Base-by-base conservation (phyloP, 352 stramenopile species). In the Phytophthora sansomeana region DNA sequence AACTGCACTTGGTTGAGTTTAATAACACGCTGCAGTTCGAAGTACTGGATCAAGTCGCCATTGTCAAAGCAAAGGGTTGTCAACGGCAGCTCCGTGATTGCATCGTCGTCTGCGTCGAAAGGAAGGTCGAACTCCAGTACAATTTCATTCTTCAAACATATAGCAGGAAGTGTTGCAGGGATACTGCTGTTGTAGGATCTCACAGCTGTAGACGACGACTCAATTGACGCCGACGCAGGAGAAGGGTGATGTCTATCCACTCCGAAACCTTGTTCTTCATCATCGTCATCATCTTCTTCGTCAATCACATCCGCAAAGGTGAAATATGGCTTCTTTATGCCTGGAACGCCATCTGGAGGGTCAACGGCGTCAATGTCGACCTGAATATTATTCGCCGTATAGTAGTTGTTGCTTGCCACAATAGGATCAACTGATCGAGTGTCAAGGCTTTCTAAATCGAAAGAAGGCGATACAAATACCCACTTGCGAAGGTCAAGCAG, bases 401-500 rank as follows among this genome's bases (percentile, higher is more conserved):
- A 96, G 57, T 96, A 96, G 57, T 91, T 90, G 32, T 80, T 87
- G 43, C 84, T 92, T 29, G 85, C 85, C 9, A 93, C 77, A 3
- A 91, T 72, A 1, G 79, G 77, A 35, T 96, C 85, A 9, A 93
- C 81, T 6, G 85, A 85, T n/a, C 85, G 64, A 1, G 77, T 74
- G 36, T 96, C 86, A 10, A 96, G 69, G 0, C 69, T 50, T 9
- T 93, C 83, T 11, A 93, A 63, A 11, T 80, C 70, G 29, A 96
- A 95, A 2, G 72, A 61, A 8, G 83, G 72, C 10, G 83, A 93
- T 28, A 95, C 77, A 64, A 92, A 95, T 13, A 79, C 63, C 89
- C 87, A 96, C 52, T 96, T 96, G 17, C 81, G 77, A 44, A 96
- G 60, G 69, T 96, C 89, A 6, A 96, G 74, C 32, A 96, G 54